Evolutionary conservation across 768 basidiomycete species (phyloP).

Genomic region (Mycena rosella): DNA sequence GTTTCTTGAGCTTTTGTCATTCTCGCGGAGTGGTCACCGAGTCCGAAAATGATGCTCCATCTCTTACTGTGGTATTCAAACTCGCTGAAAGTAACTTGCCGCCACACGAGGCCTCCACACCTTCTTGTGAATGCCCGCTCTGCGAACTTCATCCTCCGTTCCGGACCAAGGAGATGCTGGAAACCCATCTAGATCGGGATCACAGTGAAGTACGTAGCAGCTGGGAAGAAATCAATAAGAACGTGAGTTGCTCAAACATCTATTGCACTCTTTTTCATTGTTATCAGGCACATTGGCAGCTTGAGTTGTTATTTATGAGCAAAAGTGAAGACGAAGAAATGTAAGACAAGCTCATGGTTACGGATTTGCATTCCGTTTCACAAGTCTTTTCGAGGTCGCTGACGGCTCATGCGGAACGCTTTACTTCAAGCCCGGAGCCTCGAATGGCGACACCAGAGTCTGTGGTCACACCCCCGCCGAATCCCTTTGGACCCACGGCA

Average conservation of each 20-base stretch:
- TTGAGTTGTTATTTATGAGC: slow-evolving; percentile 6
- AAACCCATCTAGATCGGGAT: slow-evolving; percentile 63
- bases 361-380: not conserved
- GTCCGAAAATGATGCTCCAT: not conserved
- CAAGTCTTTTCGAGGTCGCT: too few relatives aligned
- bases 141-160: slow-evolving; percentile 63
- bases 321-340: not conserved
- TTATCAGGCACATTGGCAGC: slow-evolving; percentile 7
- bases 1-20: slow-evolving; percentile 61
- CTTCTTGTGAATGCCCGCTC: slow-evolving; percentile 59
- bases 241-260: slow-evolving; percentile 30
- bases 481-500: slow-evolving; percentile 59
- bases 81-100: slow-evolving; percentile 34
- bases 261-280: not conserved
- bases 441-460: slow-evolving; percentile 19
- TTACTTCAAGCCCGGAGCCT: slow-evolving; percentile 37
- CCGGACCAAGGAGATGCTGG: slow-evolving; percentile 55
- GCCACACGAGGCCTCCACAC: slow-evolving; percentile 43
- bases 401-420: too few relatives aligned
- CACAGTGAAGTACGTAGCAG: slow-evolving; percentile 55
- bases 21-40: slow-evolving; percentile 50
- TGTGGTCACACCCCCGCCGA: not conserved
- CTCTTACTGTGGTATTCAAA: slow-evolving; percentile 25
- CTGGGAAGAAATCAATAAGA: slow-evolving; percentile 50
- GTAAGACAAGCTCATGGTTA: not conserved